Base-by-base conservation (phyloP, 148 eudicot species). In the Cornus suecica region DNA sequence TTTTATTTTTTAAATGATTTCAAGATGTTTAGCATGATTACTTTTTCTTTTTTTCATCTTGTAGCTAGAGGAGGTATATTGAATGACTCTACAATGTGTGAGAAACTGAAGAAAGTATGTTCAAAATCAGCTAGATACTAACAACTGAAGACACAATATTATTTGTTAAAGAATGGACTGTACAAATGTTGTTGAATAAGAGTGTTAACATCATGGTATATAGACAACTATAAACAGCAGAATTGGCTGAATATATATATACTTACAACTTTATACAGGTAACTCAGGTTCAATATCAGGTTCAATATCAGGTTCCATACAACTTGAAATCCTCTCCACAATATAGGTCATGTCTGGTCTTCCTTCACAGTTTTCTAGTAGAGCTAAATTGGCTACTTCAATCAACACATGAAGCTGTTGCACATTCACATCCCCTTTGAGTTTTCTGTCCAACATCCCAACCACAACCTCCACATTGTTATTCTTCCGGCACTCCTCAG, bases 261-360 rank as follows among this genome's bases (percentile, higher is more conserved):
- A 70, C 41, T 37, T 5, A 42, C 27, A 31, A 24, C 9, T 26
- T 45, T 69, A 78, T 7, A 79, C 82, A 0, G 79, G 80, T 58
- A 83, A 67, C 20, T 83, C 73, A 20, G 69, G 22, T 24, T 67
- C 65, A 32, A 31, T 20, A 60, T 83, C 73, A 20, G 69, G 22
- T 24, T 67, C 65, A 32, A 31, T 20, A 60, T 69, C 61, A 62
- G 66, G 60, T 16, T 78, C 86, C 74, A 82, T 69, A 63, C 84
- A 87, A 72, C 63, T 68, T 61, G 81, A 70, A 66, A 87, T 69
- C 29, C 73, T 68, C 25, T 76, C 32, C 28, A 80, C 76, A 73
- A 87, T 82, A 61, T 82, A 78, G 18, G 58, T 54, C 86, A 82
- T 87, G 60, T 83, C 80, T 22, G 87, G 87, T 65, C 90, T 87